A percentile compares a stretch with the other conserved stretches of the same genome.
Conservation (phyloP, 1,284 basidiomycete species). For the Uromyces viciae-fabae region DNA sequence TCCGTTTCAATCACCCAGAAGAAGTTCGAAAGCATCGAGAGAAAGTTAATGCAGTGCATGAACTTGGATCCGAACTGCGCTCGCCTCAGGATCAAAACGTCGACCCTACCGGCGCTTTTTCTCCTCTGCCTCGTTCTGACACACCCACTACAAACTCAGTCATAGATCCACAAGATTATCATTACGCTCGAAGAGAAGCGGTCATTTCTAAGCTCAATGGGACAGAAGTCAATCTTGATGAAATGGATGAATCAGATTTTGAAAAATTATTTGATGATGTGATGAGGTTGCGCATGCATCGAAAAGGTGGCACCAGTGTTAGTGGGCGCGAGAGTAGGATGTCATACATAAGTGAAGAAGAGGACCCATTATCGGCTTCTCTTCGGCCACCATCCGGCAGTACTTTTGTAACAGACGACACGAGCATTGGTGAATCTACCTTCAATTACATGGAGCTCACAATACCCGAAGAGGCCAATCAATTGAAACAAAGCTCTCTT, state of each 20-base stretch:
- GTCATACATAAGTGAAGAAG: conserved; percentile 57
- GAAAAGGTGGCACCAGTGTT: conserved; percentile 52
- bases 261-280: conserved; percentile 82
- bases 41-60: conserved; percentile 65
- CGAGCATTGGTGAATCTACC: conserved; percentile 63
- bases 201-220: conserved; percentile 73
- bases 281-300: conserved; percentile 74
- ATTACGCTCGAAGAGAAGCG: conserved; percentile 84
- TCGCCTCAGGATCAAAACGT: conserved; percentile 50
- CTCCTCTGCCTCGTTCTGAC: conserved; percentile 63
- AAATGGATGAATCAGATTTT: conserved; percentile 83
- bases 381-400: conserved; percentile 67
- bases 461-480: conserved; percentile 59
- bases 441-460: conserved; percentile 54
- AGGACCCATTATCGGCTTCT: conserved; percentile 68
- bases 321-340: conserved; percentile 67
- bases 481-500: conserved; percentile 58
- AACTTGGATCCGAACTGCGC: conserved; percentile 57
- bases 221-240: conserved; percentile 78
- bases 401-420: conserved; percentile 70
- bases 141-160: conserved; percentile 63
- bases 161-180: conserved; percentile 73
- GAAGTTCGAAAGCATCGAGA: conserved; percentile 85
- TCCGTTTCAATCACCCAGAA: conserved; percentile 93
- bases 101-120: conserved; percentile 51